Evolutionary conservation across 768 basidiomycete species (phyloP), one percentile per base, ranked within the genome.

Genomic region (Crassisporium funariophilum): DNA sequence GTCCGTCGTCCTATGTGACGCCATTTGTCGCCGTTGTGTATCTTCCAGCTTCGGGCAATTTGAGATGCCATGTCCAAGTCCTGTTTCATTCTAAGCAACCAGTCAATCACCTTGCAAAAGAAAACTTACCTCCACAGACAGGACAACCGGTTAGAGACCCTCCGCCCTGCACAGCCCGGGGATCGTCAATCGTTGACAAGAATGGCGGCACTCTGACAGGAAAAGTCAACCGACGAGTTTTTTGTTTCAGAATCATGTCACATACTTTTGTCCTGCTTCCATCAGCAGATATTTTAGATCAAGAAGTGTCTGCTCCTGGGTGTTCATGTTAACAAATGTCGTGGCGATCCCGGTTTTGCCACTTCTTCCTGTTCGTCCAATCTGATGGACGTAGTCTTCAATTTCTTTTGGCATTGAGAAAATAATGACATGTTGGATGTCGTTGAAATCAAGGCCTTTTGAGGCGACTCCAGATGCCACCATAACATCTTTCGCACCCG

Each of bases 351-450:
- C 97, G 1, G 97, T 99, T 67, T 98, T 98, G 16, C 97, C 97
- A 55, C 90, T 93, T 56, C 97, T 84, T 41, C 97, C 97, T 5
- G 97, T 99, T 50, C 97, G 88, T 20, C 97, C 97, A 55, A 98
- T 98, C 68, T 99, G 95, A 73, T 99, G 97, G 40, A 98, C 95
- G 60, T 99, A 99, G 66, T 99, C 97, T 68, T 99, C 97, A 53
- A 99, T 99, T 72, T 99, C 97, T 67, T 98, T 99, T 0, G 97
- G 97, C 97, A 99, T 98, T 22, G 90, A 86, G 66, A 95, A 99
- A 52, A 98, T 98, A 68, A 99, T 98, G 62, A 98, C 95, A 64
- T 98, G 97, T 58, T 98, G 94, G 48, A 99, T 95, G 61, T 98
- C 97, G 66, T 89, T 94, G 70, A 99, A 99, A 68, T 99, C 97